Evolutionary conservation across 2,329 filamentous ascomycete genomes (phyloP).

Genomic region (Fonsecaea monophora): DNA sequence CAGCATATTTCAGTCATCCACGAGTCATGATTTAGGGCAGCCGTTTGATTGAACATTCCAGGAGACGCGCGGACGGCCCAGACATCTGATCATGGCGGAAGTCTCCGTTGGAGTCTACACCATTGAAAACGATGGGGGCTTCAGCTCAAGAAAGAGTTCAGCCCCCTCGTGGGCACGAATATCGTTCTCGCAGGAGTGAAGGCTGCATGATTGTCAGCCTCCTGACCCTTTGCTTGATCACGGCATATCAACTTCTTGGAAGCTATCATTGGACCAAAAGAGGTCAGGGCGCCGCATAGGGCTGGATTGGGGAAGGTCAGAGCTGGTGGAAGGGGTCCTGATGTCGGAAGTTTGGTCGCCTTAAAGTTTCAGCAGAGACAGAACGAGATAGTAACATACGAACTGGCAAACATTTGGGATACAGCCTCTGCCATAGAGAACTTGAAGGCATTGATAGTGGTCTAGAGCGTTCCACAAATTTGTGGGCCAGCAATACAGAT

Average conservation of each 20-base stretch:
- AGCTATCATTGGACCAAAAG: constrained; percentile 7
- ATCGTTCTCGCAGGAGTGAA: neutral
- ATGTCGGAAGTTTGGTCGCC: constrained; percentile 10
- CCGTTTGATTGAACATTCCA: constrained; percentile 4
- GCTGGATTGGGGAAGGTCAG: neutral
- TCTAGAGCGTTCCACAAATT: constrained; percentile 12
- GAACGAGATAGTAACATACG: neutral
- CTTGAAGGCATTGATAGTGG: neutral
- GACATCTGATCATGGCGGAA: neutral
- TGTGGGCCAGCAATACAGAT: neutral
- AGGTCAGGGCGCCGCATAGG: neutral
- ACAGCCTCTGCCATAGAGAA: neutral
- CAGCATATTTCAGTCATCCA: constrained; percentile 6
- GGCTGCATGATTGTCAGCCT: constrained; percentile 12
- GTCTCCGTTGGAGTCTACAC: neutral
- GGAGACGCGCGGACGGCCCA: neutral
- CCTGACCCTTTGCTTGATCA: neutral
- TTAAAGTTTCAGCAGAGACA: constrained; percentile 11
- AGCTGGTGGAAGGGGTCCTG: constrained; percentile 8
- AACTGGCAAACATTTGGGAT: neutral
- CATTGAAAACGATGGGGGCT: neutral
- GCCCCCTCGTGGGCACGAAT: constrained; percentile 3
- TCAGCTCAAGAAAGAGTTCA: constrained; percentile 12
- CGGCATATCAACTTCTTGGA: neutral
- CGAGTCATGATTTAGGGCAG: neutral